These are phyloP conservation scores for Phytomonas francai DNA, from an alignment of 208 protist genomes.

Conservation along the genomic window DNA sequence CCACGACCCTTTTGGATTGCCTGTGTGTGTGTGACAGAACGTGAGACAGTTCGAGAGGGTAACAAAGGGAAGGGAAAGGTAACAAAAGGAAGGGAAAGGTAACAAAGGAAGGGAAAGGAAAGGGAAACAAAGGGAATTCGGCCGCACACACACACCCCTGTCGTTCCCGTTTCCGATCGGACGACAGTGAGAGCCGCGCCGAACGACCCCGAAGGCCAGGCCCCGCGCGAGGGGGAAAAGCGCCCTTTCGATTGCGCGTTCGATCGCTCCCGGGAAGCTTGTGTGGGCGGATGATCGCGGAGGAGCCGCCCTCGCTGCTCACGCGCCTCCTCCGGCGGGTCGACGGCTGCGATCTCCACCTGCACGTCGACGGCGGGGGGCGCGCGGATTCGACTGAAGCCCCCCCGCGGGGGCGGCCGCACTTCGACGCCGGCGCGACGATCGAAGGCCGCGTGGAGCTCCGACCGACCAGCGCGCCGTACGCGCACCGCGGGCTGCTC, in stretches of 20 bases:
- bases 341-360: slow-evolving; percentile 61
- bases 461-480: slow-evolving; percentile 39
- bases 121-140: too few relatives aligned
- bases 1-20: too few relatives aligned
- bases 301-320: slow-evolving; percentile 45
- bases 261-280: background rate
- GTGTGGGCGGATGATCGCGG: slow-evolving; percentile 34
- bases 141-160: too few relatives aligned
- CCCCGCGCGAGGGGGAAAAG: too few relatives aligned
- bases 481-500: slow-evolving; percentile 62
- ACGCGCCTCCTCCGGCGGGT: slow-evolving; percentile 53
- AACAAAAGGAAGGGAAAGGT: too few relatives aligned
- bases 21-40: too few relatives aligned
- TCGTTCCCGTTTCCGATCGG: slow-evolving; percentile 1
- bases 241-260: too few relatives aligned
- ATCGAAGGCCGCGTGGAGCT: slow-evolving; percentile 51
- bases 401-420: slow-evolving; percentile 25
- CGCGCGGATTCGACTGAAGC: background rate
- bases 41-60: too few relatives aligned
- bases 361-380: slow-evolving; percentile 34
- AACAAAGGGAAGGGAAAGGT: too few relatives aligned
- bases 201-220: too few relatives aligned
- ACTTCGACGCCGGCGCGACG: slow-evolving; percentile 41
- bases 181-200: too few relatives aligned
- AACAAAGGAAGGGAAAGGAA: too few relatives aligned